These are phyloP conservation scores for Astrephomene gubernaculifera DNA, from an alignment of 139 green algal genomes.

Conservation along the genomic window DNA sequence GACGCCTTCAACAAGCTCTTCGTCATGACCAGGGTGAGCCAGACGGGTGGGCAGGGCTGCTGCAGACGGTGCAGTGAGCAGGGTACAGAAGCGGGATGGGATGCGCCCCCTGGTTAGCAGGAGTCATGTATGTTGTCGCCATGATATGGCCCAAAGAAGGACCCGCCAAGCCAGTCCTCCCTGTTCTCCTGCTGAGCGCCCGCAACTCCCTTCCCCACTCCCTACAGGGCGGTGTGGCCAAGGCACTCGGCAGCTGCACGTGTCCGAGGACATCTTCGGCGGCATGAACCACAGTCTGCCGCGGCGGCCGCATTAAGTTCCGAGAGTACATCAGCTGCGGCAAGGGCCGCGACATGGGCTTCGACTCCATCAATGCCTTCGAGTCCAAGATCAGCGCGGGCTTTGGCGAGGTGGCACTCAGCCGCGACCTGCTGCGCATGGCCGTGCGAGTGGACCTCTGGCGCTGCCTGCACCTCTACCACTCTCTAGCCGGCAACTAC, in stretches of 20 bases:
- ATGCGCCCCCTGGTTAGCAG: no score
- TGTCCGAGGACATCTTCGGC: constrained; percentile 75
- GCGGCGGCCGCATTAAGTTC: constrained; percentile 83
- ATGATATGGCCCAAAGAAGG: neutral
- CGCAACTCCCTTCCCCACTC: neutral
- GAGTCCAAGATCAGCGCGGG: constrained; percentile 85
- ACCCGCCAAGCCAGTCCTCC: neutral
- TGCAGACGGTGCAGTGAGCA: no score
- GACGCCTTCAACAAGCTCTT: no score
- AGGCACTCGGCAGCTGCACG: constrained; percentile 64
- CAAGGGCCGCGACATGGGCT: constrained; percentile 91
- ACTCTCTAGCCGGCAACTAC: constrained; percentile 76
- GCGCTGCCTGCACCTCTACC: constrained; percentile 65
- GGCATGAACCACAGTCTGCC: constrained; percentile 84
- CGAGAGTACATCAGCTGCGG: constrained; percentile 85
- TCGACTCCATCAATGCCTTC: constrained; percentile 91
- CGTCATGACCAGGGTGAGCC: no score
- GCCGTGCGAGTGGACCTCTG: constrained; percentile 77
- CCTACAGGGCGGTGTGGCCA: constrained; percentile 44
- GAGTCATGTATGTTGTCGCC: no score
- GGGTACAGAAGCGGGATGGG: no score
- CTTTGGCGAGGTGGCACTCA: constrained; percentile 86
- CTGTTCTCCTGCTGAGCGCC: neutral
- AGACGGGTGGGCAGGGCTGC: no score
- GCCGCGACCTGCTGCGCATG: constrained; percentile 81